Evolutionary conservation across 176 grass and related monocot genomes (phyloP).

Genomic region (Echinochloa phyllopogon): DNA sequence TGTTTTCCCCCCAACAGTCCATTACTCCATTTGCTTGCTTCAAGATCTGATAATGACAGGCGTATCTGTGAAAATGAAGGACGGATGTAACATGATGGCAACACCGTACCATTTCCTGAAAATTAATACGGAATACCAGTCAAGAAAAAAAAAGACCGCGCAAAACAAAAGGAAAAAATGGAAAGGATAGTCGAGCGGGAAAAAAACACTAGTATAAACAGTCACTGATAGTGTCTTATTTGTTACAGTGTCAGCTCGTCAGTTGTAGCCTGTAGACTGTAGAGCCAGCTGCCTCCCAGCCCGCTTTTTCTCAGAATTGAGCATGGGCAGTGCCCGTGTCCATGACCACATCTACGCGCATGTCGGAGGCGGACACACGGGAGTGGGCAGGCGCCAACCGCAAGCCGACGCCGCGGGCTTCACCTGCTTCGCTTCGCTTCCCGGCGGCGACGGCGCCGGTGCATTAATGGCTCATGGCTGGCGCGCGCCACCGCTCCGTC

Average conservation of each 20-base stretch:
- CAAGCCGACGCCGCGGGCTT: conserved; percentile 40
- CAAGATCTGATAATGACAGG: neutral
- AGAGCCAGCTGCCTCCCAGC: neutral
- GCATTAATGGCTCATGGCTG: conserved; percentile 31
- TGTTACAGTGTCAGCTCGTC: neutral
- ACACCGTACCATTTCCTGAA: neutral
- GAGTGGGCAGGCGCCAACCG: conserved; percentile 43
- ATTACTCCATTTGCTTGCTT: neutral
- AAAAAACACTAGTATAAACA: neutral
- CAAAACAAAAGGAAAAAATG: neutral
- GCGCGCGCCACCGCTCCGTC: conserved; percentile 25
- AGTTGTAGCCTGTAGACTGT: neutral
- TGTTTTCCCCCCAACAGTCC: neutral
- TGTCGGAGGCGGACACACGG: conserved; percentile 35
- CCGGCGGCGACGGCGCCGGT: conserved; percentile 44
- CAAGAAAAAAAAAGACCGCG: neutral
- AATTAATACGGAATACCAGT: no score
- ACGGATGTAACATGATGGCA: neutral
- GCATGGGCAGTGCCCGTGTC: neutral
- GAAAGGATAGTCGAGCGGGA: neutral
- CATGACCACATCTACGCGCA: conserved; percentile 13
- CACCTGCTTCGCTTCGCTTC: conserved; percentile 5
- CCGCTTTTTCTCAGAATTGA: neutral
- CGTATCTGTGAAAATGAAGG: neutral
- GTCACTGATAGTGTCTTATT: neutral